Evolutionary conservation across 2,329 filamentous ascomycete species (phyloP).

Genomic region (Xylaria sp.): DNA sequence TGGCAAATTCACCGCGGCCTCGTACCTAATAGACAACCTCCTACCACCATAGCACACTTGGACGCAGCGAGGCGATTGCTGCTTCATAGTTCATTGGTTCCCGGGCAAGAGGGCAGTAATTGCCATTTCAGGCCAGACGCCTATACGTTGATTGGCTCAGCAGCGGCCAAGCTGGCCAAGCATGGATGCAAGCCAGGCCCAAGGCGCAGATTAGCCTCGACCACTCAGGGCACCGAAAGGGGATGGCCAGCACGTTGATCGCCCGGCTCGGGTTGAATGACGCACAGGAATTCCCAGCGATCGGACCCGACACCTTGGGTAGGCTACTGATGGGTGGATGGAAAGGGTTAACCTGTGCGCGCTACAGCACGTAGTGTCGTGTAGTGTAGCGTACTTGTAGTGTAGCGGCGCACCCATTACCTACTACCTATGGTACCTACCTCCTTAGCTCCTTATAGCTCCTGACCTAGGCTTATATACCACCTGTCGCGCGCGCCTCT

Average conservation of each 20-base stretch:
- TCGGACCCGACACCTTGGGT: constrained; percentile 40
- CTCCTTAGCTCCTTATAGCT: too few relatives aligned
- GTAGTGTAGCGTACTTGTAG: background rate
- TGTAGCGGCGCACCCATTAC: background rate
- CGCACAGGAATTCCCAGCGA: constrained; percentile 32
- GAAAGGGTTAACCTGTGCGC: constrained; percentile 1
- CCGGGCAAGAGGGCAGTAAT: constrained; percentile 29
- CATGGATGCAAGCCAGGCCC: constrained; percentile 31
- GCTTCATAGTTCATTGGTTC: constrained; percentile 19
- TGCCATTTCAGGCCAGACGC: constrained; percentile 45
- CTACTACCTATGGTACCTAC: background rate
- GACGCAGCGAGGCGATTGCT: constrained; percentile 13
- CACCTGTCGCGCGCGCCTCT: background rate
- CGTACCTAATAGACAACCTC: background rate
- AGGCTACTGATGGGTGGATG: constrained; percentile 26
- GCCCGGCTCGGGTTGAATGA: constrained; percentile 34
- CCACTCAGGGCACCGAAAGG: constrained; percentile 31
- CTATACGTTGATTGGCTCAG: constrained; percentile 45
- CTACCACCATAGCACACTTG: background rate
- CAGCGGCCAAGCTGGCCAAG: constrained; percentile 26
- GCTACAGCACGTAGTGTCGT: background rate
- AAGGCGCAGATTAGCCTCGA: constrained; percentile 27
- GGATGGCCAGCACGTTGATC: constrained; percentile 32
- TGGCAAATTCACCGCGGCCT: constrained; percentile 4
- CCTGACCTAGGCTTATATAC: background rate